Evolutionary conservation across 345 rosid genomes (phyloP).

Genomic region (Boechera divaricarpa): DNA sequence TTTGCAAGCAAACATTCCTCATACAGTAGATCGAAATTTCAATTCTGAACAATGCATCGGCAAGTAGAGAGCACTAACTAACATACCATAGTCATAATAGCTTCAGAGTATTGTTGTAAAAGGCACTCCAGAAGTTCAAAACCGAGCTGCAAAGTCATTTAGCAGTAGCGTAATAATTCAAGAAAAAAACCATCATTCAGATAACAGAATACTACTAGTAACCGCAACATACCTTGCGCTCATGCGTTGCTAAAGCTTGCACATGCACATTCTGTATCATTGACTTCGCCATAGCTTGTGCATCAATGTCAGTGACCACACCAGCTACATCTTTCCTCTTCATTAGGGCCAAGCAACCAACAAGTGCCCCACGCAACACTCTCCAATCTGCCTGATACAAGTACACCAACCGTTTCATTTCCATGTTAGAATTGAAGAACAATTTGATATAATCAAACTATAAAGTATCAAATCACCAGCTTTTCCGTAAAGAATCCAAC

Average conservation of each 20-base stretch:
- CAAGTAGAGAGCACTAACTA: constrained; percentile 35
- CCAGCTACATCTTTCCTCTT: constrained; percentile 63
- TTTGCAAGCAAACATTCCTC: constrained; percentile 16
- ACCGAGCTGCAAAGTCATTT: constrained; percentile 64
- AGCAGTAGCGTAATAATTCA: constrained; percentile 9
- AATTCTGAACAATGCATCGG: not conserved
- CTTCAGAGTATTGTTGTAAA: constrained; percentile 61
- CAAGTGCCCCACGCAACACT: constrained; percentile 82
- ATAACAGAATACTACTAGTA: constrained; percentile 14
- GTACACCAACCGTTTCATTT: not conserved
- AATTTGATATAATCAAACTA: not conserved
- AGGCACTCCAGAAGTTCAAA: constrained; percentile 88
- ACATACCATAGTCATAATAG: constrained; percentile 69
- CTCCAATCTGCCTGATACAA: constrained; percentile 93
- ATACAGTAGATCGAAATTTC: not conserved
- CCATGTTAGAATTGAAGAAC: not conserved
- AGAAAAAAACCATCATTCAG: constrained; percentile 13
- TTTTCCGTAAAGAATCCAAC: constrained; percentile 67
- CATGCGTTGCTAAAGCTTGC: constrained; percentile 74
- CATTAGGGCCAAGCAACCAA: constrained; percentile 87
- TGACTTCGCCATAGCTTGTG: constrained; percentile 64
- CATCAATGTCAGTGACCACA: constrained; percentile 58
- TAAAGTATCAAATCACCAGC: constrained; percentile 59
- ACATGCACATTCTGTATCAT: constrained; percentile 63
- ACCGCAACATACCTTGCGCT: constrained; percentile 65